A percentile compares a stretch with the other conserved stretches of the same genome.
These are phyloP conservation scores for Paracorniculantispora psalliotae DNA, from an alignment of 2,329 filamentous ascomycete genomes.

Conservation along the genomic window DNA sequence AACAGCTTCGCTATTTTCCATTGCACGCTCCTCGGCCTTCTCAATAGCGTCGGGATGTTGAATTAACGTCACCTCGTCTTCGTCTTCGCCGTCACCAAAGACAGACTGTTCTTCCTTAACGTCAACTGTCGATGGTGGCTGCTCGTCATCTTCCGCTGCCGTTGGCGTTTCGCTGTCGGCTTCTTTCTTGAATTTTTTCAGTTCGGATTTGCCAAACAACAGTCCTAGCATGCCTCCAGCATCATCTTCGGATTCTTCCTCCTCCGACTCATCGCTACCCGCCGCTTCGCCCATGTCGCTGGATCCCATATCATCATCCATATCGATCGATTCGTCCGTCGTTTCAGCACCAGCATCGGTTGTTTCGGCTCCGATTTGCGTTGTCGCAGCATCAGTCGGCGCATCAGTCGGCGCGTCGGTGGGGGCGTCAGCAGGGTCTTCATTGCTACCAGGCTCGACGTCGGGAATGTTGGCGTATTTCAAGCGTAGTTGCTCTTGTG, in stretches of 20 bases:
- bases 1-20: conserved; percentile 9
- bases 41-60: conserved; percentile 24
- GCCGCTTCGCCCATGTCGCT: conserved; percentile 44
- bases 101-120: conserved; percentile 27
- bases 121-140: conserved; percentile 16
- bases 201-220: conserved; percentile 55
- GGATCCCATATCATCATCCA: conserved; percentile 62
- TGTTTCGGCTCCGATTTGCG: conserved; percentile 20
- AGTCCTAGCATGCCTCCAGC: conserved; percentile 50
- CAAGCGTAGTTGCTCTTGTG: conserved; percentile 60
- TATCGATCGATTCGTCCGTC: conserved; percentile 61
- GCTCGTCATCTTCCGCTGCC: conserved; percentile 2
- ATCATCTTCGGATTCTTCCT: conserved; percentile 39
- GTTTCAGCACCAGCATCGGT: conserved; percentile 41
- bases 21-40: conserved; percentile 12
- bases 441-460: conserved; percentile 21
- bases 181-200: conserved; percentile 47
- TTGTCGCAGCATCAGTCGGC: conserved; percentile 21
- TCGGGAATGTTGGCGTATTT: conserved; percentile 65
- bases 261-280: conserved; percentile 39
- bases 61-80: conserved; percentile 31
- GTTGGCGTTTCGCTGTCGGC: conserved; percentile 19
- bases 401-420: conserved; percentile 22
- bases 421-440: conserved; percentile 25
- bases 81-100: conserved; percentile 20